Percentiles rank a stretch among this genome's conserved stretches.
Conservation (phyloP, 768 basidiomycete genomes). For the Lactarius psammicola region DNA sequence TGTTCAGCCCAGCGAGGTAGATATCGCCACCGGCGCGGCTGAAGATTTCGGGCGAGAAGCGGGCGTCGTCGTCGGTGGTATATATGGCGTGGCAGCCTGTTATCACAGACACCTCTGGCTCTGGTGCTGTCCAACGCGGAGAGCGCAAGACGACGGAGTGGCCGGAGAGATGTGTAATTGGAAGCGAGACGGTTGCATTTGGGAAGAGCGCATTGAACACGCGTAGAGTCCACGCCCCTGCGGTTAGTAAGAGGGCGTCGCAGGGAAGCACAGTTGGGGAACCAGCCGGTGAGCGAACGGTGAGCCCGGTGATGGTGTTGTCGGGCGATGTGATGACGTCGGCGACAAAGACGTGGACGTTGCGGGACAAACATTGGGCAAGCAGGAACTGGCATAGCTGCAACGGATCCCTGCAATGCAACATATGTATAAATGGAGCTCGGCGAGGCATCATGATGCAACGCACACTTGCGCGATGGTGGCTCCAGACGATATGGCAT, state of each 20-base stretch:
- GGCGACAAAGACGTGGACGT: slow-evolving; percentile 30
- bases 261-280: slow-evolving; percentile 31
- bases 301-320: slow-evolving; percentile 12
- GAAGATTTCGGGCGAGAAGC: slow-evolving; percentile 38
- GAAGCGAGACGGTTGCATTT: slow-evolving; percentile 32
- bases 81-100: slow-evolving; percentile 36
- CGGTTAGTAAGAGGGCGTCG: slow-evolving; percentile 38
- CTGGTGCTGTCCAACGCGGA: slow-evolving; percentile 28
- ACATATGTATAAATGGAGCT: background rate
- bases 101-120: background rate
- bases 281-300: slow-evolving; percentile 16
- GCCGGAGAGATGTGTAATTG: slow-evolving; percentile 35
- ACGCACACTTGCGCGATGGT: slow-evolving; percentile 38
- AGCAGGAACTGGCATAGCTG: slow-evolving; percentile 37
- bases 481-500: slow-evolving; percentile 32
- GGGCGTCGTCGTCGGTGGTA: slow-evolving; percentile 32
- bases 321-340: slow-evolving; percentile 30
- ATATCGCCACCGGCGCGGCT: slow-evolving; percentile 35
- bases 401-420: slow-evolving; percentile 31
- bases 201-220: slow-evolving; percentile 38
- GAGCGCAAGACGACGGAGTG: slow-evolving; percentile 34
- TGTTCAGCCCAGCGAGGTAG: slow-evolving; percentile 38
- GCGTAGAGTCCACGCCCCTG: slow-evolving; percentile 40
- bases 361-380: slow-evolving; percentile 32
- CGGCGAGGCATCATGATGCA: slow-evolving; percentile 15